These are phyloP conservation scores for Naganishia kalamii DNA, from an alignment of 768 basidiomycete genomes.

Conservation along the genomic window DNA sequence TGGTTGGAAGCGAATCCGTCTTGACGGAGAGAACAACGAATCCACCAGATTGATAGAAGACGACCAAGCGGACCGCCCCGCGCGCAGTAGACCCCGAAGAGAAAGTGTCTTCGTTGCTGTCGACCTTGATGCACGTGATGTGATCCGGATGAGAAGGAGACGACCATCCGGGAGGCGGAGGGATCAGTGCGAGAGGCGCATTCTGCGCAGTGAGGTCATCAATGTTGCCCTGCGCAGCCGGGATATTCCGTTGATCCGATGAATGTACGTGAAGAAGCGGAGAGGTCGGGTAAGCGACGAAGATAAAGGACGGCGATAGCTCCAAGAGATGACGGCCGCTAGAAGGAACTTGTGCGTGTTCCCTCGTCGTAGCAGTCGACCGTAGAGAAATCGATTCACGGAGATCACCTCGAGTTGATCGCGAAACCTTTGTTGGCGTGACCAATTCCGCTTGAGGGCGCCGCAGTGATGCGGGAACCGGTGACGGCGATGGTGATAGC, in stretches of 20 bases:
- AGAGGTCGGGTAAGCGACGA: constrained; percentile 39
- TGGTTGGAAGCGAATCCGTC: neutral
- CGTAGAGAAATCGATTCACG: neutral
- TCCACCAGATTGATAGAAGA: constrained; percentile 45
- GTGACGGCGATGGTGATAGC: constrained; percentile 35
- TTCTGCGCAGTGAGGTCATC: neutral
- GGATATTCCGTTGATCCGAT: constrained; percentile 15
- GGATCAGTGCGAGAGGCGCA: constrained; percentile 39
- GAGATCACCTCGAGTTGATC: too few relatives aligned
- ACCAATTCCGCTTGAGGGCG: neutral
- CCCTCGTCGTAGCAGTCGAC: neutral
- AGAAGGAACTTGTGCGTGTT: neutral
- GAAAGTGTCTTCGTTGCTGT: constrained; percentile 6
- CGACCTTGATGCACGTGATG: constrained; percentile 39
- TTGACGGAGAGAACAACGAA: constrained; percentile 29
- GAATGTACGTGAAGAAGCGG: constrained; percentile 41
- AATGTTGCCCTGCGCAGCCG: neutral
- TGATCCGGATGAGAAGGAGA: constrained; percentile 39
- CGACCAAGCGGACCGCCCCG: constrained; percentile 24
- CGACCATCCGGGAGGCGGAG: constrained; percentile 46
- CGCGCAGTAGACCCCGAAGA: neutral
- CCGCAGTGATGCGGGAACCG: neutral
- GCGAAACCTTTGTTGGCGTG: neutral
- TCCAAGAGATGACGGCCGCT: constrained; percentile 32
- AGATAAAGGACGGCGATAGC: constrained; percentile 41